These are phyloP conservation scores for Aspergillus costaricaensis DNA, from an alignment of 2,329 filamentous ascomycete genomes.

Conservation along the genomic window DNA sequence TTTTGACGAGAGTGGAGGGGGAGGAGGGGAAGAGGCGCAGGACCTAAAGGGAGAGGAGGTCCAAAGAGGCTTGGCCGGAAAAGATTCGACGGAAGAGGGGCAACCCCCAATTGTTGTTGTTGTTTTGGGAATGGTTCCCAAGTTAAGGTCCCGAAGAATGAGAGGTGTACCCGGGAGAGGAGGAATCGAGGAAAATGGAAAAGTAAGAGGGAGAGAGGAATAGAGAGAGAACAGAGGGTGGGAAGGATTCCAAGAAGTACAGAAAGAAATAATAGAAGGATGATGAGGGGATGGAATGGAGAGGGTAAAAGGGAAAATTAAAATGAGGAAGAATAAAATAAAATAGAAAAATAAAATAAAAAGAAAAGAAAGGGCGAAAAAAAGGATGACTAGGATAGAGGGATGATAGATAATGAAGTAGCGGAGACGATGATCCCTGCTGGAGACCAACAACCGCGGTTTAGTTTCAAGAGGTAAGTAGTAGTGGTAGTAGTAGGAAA, in stretches of 20 bases:
- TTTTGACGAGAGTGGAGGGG: conserved; percentile 5
- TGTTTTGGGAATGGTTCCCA: no score
- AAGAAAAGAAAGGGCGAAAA: background rate
- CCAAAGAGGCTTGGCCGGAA: conserved; percentile 24
- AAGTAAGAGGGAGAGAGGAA: background rate
- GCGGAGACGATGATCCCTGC: conserved; percentile 21
- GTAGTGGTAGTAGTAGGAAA: background rate
- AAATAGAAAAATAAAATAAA: conserved; percentile 9
- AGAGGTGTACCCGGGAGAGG: background rate
- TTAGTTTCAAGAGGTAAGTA: conserved; percentile 10
- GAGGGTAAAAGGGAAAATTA: background rate
- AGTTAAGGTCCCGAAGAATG: background rate
- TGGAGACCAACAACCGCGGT: conserved; percentile 17
- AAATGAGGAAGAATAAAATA: background rate
- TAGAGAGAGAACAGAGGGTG: background rate
- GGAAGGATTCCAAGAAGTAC: background rate
- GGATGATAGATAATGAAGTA: conserved; percentile 12
- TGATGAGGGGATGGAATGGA: conserved; percentile 7
- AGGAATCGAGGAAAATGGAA: conserved; percentile 5
- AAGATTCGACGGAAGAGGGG: conserved; percentile 34
- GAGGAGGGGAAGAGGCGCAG: conserved; percentile 12
- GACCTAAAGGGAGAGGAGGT: conserved; percentile 11
- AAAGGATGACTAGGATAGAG: conserved; percentile 5
- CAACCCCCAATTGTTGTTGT: conserved; percentile 8
- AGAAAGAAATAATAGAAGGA: conserved; percentile 1